These are phyloP conservation scores for Coniochaeta sp. DNA, from an alignment of 2,329 filamentous ascomycete species.

Conservation along the genomic window DNA sequence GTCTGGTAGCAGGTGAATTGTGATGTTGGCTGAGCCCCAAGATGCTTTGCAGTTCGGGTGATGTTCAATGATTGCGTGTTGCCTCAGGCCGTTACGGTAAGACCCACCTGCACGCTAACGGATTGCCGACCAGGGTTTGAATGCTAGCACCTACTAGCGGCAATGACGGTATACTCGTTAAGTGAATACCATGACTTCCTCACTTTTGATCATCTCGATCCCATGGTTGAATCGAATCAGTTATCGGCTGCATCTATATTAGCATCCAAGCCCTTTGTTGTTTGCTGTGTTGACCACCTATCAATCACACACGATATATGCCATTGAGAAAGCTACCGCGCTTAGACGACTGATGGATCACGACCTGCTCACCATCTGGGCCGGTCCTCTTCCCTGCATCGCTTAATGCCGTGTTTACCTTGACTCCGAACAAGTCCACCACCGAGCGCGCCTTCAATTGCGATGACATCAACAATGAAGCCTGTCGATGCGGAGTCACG, in stretches of 20 bases:
- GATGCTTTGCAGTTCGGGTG: constrained; percentile 4
- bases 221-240: not conserved
- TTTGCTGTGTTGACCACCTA: not conserved
- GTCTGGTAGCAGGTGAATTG: constrained; percentile 4
- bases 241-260: not conserved
- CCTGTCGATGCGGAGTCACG: not conserved
- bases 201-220: not conserved
- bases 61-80: constrained; percentile 3
- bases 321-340: not conserved
- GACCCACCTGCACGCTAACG: constrained; percentile 1
- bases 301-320: not conserved
- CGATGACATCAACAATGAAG: not conserved
- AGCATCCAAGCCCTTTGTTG: constrained; percentile 5
- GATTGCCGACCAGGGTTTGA: not conserved
- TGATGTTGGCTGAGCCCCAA: constrained; percentile 1
- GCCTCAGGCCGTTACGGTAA: constrained; percentile 4
- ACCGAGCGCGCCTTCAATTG: not conserved
- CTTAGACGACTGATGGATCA: constrained; percentile 2
- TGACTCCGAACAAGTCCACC: not conserved
- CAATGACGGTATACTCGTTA: not conserved
- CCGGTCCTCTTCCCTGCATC: not conserved
- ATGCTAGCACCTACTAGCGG: not conserved
- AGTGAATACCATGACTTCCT: not conserved
- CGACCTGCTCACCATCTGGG: not conserved
- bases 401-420: not conserved